Percentiles rank a stretch among this genome's conserved stretches.
phyloP scores from a whole-genome alignment of 352 stramenopile species.

The Globisporangium parvum region DNA sequence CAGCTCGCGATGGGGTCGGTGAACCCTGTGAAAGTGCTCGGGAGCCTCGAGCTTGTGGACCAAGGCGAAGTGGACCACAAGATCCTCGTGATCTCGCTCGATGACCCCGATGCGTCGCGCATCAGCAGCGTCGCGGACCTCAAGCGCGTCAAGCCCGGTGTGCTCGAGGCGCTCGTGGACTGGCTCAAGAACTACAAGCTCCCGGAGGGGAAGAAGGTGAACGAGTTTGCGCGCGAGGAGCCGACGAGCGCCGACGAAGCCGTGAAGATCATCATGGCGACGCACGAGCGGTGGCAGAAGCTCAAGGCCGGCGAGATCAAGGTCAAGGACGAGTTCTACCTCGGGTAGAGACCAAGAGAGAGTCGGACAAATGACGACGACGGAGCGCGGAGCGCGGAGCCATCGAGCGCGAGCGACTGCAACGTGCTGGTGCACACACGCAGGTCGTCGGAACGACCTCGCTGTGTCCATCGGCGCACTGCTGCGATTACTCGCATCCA shows the following conservation, averaged over 20 bases:
- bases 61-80: conserved; percentile 99
- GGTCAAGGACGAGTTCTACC: conserved; percentile 63
- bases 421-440: too few relatives aligned
- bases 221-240: conserved; percentile 85
- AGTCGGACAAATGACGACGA: not conserved
- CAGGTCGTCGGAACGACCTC: not conserved
- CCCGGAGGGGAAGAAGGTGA: conserved; percentile 94
- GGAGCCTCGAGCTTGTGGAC: conserved; percentile 96
- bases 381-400: not conserved
- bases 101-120: conserved; percentile 76
- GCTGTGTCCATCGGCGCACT: not conserved
- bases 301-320: conserved; percentile 51
- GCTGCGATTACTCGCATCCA: not conserved
- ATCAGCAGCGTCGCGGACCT: conserved; percentile 91
- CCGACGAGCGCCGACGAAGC: conserved; percentile 46
- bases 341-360: conserved; percentile 20
- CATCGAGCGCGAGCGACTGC: not conserved
- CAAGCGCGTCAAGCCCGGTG: conserved; percentile 88
- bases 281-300: conserved; percentile 68
- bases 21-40: conserved; percentile 96
- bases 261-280: conserved; percentile 58
- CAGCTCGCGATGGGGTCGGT: conserved; percentile 94
- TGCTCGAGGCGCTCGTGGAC: conserved; percentile 86
- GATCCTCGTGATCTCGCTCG: conserved; percentile 92
- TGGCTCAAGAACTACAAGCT: conserved; percentile 99